A percentile compares a stretch with the other conserved stretches of the same genome.
Conservation (phyloP, 2,329 filamentous ascomycete species). For the Cercospora citrullina region DNA sequence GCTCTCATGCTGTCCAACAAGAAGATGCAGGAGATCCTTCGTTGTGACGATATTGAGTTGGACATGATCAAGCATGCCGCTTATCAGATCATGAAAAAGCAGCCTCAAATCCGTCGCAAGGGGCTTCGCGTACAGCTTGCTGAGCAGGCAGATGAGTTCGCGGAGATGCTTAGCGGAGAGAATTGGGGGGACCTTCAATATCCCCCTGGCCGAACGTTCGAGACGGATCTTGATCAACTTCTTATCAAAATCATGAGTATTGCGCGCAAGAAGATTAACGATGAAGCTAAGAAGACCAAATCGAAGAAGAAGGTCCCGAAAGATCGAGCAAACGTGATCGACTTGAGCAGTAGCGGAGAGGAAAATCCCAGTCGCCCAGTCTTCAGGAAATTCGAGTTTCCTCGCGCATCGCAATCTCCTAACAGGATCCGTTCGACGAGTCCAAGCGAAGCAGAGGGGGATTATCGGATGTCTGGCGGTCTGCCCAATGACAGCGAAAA, state of each 20-base stretch:
- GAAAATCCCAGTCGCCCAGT: background rate
- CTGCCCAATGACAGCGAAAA: background rate
- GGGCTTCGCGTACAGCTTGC: background rate
- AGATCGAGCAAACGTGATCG: background rate
- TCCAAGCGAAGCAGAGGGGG: background rate
- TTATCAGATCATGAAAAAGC: background rate
- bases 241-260: conserved; percentile 11
- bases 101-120: background rate
- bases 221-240: background rate
- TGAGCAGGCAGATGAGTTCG: background rate
- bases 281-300: background rate
- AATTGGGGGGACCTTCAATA: background rate
- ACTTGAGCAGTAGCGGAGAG: background rate
- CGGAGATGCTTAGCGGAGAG: background rate
- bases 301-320: background rate
- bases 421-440: background rate
- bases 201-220: background rate
- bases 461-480: background rate
- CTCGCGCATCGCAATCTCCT: background rate
- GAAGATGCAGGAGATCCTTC: conserved; percentile 8
- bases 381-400: background rate
- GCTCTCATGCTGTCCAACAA: conserved; percentile 1
- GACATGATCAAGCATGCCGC: conserved; percentile 6
- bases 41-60: background rate
- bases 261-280: background rate